phyloP scores from a whole-genome alignment of 129 eudicot genomes.

The Cynara cardunculus region DNA sequence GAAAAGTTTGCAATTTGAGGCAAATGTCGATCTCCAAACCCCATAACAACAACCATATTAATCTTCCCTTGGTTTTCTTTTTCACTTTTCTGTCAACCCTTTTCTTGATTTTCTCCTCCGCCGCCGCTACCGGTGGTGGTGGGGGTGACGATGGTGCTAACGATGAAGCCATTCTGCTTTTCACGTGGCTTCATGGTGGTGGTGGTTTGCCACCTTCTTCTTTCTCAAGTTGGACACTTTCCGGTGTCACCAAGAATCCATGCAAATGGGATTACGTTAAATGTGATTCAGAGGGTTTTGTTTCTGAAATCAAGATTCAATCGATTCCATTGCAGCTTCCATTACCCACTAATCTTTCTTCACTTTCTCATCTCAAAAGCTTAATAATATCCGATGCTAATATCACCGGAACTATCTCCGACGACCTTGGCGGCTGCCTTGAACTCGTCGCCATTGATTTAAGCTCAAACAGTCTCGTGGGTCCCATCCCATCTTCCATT shows the following conservation, averaged over 20 bases:
- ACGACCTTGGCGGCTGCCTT: constrained; percentile 30
- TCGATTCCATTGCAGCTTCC: constrained; percentile 48
- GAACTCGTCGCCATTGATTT: constrained; percentile 43
- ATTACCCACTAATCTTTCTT: constrained; percentile 49
- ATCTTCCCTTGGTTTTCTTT: constrained; percentile 6
- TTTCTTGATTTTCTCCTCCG: constrained; percentile 16
- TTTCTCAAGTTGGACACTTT: constrained; percentile 39
- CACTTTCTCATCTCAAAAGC: constrained; percentile 28
- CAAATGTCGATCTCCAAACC: constrained; percentile 61
- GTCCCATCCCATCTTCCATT: constrained; percentile 51
- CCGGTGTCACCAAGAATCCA: constrained; percentile 33
- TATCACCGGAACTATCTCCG: constrained; percentile 57
- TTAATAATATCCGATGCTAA: constrained; percentile 53
- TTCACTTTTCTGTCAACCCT: constrained; percentile 6
- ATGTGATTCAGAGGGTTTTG: constrained; percentile 37
- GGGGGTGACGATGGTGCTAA: constrained; percentile 14
- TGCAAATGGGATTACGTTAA: constrained; percentile 63
- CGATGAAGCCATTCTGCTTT: constrained; percentile 37
- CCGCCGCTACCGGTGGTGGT: constrained; percentile 12
- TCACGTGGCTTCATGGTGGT: constrained; percentile 35
- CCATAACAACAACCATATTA: constrained; percentile 19
- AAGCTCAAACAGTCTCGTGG: constrained; percentile 59
- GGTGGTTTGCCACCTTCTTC: constrained; percentile 9
- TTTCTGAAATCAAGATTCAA: constrained; percentile 44
- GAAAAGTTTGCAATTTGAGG: constrained; percentile 80